A percentile compares a stretch with the other conserved stretches of the same genome.
Conservation (phyloP, 2,329 filamentous ascomycete genomes). For the Monosporascus cannonballus region DNA sequence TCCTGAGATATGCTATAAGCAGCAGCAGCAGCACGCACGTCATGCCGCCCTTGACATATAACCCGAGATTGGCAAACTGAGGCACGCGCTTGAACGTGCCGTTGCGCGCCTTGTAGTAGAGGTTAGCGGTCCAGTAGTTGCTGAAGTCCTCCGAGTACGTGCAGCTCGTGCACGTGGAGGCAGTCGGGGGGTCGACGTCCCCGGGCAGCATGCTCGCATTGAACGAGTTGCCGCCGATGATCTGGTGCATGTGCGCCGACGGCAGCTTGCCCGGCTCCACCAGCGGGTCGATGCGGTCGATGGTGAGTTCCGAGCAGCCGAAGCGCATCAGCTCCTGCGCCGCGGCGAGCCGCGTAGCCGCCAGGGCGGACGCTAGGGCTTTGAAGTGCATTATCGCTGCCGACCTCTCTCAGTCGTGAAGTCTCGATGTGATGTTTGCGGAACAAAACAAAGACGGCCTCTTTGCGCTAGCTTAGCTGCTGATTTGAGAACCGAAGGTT, state of each 20-base stretch:
- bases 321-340: conserved; percentile 32
- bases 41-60: conserved; percentile 23
- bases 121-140: conserved; percentile 28
- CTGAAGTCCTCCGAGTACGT: conserved; percentile 28
- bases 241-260: conserved; percentile 26
- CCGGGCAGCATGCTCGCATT: conserved; percentile 24
- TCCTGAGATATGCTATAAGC: no score
- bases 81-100: conserved; percentile 26
- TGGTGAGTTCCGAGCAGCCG: conserved; percentile 28
- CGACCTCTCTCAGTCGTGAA: not conserved
- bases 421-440: no score
- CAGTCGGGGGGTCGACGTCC: conserved; percentile 18
- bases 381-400: conserved; percentile 23
- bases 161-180: conserved; percentile 24
- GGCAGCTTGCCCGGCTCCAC: conserved; percentile 24
- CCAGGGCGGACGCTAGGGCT: conserved; percentile 20
- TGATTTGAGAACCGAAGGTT: no score
- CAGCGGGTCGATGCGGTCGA: conserved; percentile 26
- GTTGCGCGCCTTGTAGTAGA: conserved; percentile 27
- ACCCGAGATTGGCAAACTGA: conserved; percentile 24
- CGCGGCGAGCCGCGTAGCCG: conserved; percentile 18
- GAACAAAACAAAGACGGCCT: no score
- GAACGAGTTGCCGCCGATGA: conserved; percentile 27
- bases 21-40: conserved; percentile 6
- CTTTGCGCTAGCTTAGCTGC: no score